Conservation (phyloP, 192 early-diverging fungal species). For the Spizellomyces sp. region DNA sequence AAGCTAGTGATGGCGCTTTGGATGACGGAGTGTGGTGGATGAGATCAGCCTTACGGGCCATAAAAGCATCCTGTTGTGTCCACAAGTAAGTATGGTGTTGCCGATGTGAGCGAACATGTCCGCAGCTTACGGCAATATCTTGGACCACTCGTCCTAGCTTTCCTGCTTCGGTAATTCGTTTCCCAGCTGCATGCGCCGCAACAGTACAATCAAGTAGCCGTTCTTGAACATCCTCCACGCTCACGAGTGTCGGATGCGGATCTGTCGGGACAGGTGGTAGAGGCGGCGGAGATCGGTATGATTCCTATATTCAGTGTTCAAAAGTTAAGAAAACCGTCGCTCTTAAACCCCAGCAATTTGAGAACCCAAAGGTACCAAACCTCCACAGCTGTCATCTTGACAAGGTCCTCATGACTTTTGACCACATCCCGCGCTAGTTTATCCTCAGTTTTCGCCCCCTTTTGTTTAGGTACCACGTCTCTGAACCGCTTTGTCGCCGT, state of each 20-base stretch:
- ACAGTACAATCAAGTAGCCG: not conserved
- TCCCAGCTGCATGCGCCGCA: not conserved
- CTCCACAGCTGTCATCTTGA: too few relatives aligned
- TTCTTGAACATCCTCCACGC: not conserved
- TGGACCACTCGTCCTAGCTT: not conserved
- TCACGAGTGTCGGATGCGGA: conserved; percentile 1
- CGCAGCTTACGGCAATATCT: not conserved
- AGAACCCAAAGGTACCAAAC: not conserved
- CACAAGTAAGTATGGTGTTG: not conserved
- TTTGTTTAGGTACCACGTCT: not conserved
- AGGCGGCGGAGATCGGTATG: not conserved
- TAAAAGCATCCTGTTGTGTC: not conserved
- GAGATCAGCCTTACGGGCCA: conserved; percentile 9
- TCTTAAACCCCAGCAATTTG: not conserved
- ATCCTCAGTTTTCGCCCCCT: not conserved
- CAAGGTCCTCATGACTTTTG: not conserved
- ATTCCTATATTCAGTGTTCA: not conserved
- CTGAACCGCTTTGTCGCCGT: not conserved
- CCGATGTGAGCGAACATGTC: not conserved
- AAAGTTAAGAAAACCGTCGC: not conserved
- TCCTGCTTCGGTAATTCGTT: not conserved
- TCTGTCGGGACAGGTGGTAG: not conserved
- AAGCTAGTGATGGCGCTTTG: too few relatives aligned
- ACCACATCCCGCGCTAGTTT: not conserved
- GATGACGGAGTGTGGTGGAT: not conserved